These are phyloP conservation scores for Diaporthe humulicola DNA, from an alignment of 2,329 filamentous ascomycete species.

Conservation along the genomic window DNA sequence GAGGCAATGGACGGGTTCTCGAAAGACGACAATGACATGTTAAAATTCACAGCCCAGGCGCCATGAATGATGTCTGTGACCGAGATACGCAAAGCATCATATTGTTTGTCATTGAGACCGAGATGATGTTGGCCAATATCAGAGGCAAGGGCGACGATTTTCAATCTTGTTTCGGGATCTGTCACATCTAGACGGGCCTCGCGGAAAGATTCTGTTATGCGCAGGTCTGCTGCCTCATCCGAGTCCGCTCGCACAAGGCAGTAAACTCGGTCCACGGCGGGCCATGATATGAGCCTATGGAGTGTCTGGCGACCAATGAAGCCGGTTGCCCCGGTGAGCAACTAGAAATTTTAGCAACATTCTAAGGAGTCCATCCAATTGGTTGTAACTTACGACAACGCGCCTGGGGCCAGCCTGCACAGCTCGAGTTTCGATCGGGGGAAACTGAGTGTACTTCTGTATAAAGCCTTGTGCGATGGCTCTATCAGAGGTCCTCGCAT, in stretches of 20 bases:
- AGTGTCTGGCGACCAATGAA: constrained; percentile 71
- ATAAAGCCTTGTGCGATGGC: constrained; percentile 50
- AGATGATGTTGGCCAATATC: neutral
- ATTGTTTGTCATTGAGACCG: constrained; percentile 9
- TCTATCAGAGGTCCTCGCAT: constrained; percentile 44
- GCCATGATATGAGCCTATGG: constrained; percentile 67
- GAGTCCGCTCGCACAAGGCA: constrained; percentile 56
- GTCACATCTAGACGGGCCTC: neutral
- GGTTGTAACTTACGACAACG: constrained; percentile 47
- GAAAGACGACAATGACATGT: constrained; percentile 21
- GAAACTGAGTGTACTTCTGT: constrained; percentile 51
- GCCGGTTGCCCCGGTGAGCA: constrained; percentile 71
- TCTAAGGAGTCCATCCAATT: neutral
- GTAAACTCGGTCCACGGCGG: constrained; percentile 66
- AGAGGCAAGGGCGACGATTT: constrained; percentile 4
- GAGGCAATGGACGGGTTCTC: constrained; percentile 18
- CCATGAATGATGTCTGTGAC: constrained; percentile 28
- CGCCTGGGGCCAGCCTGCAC: constrained; percentile 45
- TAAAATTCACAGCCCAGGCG: constrained; percentile 33
- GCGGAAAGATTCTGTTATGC: constrained; percentile 45
- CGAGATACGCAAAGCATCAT: constrained; percentile 10
- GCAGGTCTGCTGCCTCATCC: constrained; percentile 48
- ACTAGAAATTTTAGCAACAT: constrained; percentile 48
- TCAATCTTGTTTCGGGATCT: neutral
- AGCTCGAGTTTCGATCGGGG: constrained; percentile 43